A percentile compares a stretch with the other conserved stretches of the same genome.
Conservation (phyloP, 2,329 filamentous ascomycete genomes). For the Ophiostoma fasciatum region DNA sequence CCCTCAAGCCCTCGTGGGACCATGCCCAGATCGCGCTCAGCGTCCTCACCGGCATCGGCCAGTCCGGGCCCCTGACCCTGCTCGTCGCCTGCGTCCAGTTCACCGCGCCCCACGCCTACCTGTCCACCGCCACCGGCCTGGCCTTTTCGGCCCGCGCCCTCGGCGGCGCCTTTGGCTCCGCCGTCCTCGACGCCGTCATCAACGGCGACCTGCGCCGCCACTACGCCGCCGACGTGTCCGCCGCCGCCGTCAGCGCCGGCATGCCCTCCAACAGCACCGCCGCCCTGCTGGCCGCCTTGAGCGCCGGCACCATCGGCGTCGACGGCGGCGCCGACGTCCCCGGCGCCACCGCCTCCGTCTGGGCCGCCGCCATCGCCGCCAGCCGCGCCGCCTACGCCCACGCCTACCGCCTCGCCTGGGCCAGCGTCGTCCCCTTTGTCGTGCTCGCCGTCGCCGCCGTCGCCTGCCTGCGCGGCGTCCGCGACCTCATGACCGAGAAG, state of each 20-base stretch:
- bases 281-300: constrained; percentile 24
- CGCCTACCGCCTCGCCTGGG: constrained; percentile 34
- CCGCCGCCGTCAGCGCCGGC: constrained; percentile 27
- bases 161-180: constrained; percentile 37
- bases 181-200: constrained; percentile 35
- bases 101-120: constrained; percentile 34
- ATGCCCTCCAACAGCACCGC: constrained; percentile 23
- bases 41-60: constrained; percentile 31
- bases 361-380: constrained; percentile 22
- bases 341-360: constrained; percentile 23
- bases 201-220: constrained; percentile 27
- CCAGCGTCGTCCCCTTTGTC: constrained; percentile 35
- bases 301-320: constrained; percentile 17
- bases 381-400: constrained; percentile 30
- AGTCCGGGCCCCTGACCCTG: constrained; percentile 33
- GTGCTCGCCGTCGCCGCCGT: constrained; percentile 31
- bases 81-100: constrained; percentile 36
- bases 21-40: constrained; percentile 31
- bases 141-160: constrained; percentile 38
- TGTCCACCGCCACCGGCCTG: constrained; percentile 37
- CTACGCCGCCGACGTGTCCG: constrained; percentile 24
- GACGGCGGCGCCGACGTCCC: constrained; percentile 16
- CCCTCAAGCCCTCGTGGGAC: constrained; percentile 28
- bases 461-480: constrained; percentile 29
- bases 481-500: constrained; percentile 37